Evolutionary conservation across 2,329 filamentous ascomycete genomes (phyloP), one percentile per base, ranked within the genome.

Genomic region (Trichophyton equinum): DNA sequence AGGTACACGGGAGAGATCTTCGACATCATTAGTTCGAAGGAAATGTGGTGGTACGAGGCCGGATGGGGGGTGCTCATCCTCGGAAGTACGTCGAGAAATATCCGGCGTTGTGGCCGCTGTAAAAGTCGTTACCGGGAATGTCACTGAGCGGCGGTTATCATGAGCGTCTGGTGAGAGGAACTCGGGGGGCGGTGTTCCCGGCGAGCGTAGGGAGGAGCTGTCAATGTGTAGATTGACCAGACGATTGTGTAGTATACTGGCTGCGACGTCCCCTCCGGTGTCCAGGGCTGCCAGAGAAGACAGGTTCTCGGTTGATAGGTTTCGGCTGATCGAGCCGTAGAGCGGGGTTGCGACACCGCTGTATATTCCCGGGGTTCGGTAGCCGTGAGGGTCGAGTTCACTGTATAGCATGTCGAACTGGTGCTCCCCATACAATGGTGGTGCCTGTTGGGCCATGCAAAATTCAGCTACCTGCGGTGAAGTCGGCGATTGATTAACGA

Each of bases 351-450:
- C 90, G 61, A 89, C 81, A n/a, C 86, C 85, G 60, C 88, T 76
- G 59, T 72, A 72, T 40, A 83, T 77, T 1, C 81, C 84, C 0
- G 89, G 88, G 0, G 88, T 91, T 74, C 91, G 86, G 71, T 91
- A 88, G n/a, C 89, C 89, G 59, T 81, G 84, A 7, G 84, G 81
- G 67, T 96, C 89, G 61, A 96, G 82, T 64, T 92, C 89, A 66
- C 90, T 89, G 74, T 95, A 99, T 1, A 97, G 79, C 71, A 89
- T 86, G 72, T 99, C 94, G 27, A 97, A 83, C 51, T 88, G 82
- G 72, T 97, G 94, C 68, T 92, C 84, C 62, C 90, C 91, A 68
- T 99, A 99, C 44, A 91, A 84, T 0, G 94, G 94, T n/a, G 94
- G 94, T 9, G 92, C 91, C 62, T 87, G 82, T 30, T 82, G 72